These are phyloP conservation scores for Sporisorium iseilematis-ciliati DNA, from an alignment of 1,284 basidiomycete genomes.

Conservation along the genomic window DNA sequence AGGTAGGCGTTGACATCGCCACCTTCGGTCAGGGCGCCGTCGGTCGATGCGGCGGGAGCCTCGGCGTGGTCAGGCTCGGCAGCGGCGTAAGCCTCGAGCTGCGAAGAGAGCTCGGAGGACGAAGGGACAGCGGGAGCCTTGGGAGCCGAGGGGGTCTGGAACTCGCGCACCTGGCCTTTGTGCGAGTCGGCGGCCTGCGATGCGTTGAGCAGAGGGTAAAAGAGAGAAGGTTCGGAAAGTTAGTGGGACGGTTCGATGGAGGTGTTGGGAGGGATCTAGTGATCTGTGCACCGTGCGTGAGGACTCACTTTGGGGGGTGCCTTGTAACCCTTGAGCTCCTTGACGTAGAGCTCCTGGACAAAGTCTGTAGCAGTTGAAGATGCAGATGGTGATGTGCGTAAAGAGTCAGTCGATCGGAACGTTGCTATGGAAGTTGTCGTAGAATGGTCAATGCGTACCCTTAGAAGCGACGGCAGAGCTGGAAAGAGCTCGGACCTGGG, in stretches of 20 bases:
- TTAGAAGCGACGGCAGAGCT: slow-evolving; percentile 64
- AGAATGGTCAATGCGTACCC: slow-evolving; percentile 51
- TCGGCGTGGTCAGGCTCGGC: slow-evolving; percentile 65
- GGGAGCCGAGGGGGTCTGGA: slow-evolving; percentile 70
- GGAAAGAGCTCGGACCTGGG: slow-evolving; percentile 61
- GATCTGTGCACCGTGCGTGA: slow-evolving; percentile 17
- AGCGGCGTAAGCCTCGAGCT: slow-evolving; percentile 71
- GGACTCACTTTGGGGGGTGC: slow-evolving; percentile 69
- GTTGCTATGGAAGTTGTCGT: too few species aligned
- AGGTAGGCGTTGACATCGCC: slow-evolving; percentile 70
- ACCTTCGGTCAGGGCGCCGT: slow-evolving; percentile 53
- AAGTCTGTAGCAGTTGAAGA: slow-evolving; percentile 76
- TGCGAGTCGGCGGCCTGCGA: slow-evolving; percentile 65
- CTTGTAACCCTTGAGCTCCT: slow-evolving; percentile 91
- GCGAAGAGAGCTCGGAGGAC: slow-evolving; percentile 70
- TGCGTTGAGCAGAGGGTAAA: not conserved
- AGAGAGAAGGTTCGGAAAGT: not conserved
- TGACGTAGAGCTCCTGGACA: slow-evolving; percentile 90
- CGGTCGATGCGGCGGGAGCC: slow-evolving; percentile 41
- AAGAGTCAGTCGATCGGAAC: slow-evolving; percentile 9
- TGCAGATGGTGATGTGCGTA: not conserved
- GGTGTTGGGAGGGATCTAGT: not conserved
- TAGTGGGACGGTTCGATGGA: not conserved
- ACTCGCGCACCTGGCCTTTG: slow-evolving; percentile 71
- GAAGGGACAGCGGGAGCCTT: slow-evolving; percentile 70